Conservation (phyloP, 202 grass and related monocot species). For the Zizania palustris region DNA sequence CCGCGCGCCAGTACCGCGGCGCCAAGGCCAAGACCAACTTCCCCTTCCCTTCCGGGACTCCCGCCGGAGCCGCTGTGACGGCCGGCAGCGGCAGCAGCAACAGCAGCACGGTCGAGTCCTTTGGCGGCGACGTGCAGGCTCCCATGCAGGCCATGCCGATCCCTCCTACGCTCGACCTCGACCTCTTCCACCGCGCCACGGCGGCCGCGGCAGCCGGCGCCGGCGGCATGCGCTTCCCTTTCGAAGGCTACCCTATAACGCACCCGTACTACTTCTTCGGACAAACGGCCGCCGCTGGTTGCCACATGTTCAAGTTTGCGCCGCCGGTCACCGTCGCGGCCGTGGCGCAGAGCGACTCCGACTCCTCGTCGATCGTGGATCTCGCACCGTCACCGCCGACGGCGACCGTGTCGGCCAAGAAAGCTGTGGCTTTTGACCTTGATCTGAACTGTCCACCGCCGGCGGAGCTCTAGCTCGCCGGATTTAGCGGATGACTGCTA, state of each 20-base stretch:
- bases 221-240: slow-evolving; percentile 42
- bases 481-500: slow-evolving; percentile 40
- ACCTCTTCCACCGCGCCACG: slow-evolving; percentile 49
- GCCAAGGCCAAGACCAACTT: slow-evolving; percentile 82
- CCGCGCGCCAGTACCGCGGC: slow-evolving; percentile 62
- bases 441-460: slow-evolving; percentile 75
- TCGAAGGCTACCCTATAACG: slow-evolving; percentile 41
- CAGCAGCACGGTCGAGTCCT: no score
- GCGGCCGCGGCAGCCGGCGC: neutral
- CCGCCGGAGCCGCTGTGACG: no score
- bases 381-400: slow-evolving; percentile 50
- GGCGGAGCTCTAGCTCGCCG: slow-evolving; percentile 42
- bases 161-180: slow-evolving; percentile 46
- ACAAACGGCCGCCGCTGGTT: slow-evolving; percentile 35
- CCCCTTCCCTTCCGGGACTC: slow-evolving; percentile 25
- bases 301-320: slow-evolving; percentile 32
- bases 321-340: slow-evolving; percentile 41
- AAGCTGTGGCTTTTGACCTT: slow-evolving; percentile 49
- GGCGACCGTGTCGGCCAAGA: slow-evolving; percentile 12
- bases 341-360: slow-evolving; percentile 59
- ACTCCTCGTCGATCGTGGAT: slow-evolving; percentile 65
- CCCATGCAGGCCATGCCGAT: slow-evolving; percentile 59
- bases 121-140: neutral
- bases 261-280: slow-evolving; percentile 62
- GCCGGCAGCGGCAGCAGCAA: no score